Conservation (phyloP, 495 filamentous ascomycete genomes). For the Penicillium maclennaniae region DNA sequence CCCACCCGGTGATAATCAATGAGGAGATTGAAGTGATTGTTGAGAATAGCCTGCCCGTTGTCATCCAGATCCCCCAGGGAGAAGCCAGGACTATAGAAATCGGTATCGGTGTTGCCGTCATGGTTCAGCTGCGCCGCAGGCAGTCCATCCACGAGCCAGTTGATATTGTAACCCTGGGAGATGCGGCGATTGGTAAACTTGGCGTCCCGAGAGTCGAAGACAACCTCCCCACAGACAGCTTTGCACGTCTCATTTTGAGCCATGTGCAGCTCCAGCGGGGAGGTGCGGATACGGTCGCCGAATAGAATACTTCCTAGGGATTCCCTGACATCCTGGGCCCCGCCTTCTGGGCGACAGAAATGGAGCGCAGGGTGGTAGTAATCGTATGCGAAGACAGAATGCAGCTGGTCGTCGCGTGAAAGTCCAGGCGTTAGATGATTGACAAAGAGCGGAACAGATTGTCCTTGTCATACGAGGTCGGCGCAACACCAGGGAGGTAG, state of each 20-base stretch:
- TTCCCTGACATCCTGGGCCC: slow-evolving; percentile 71
- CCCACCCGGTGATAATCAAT: slow-evolving; percentile 84
- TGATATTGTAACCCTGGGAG: slow-evolving; percentile 76
- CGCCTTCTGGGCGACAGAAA: slow-evolving; percentile 77
- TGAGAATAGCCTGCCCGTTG: slow-evolving; percentile 55
- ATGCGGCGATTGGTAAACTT: slow-evolving; percentile 81
- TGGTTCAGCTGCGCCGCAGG: slow-evolving; percentile 76
- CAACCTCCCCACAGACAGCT: slow-evolving; percentile 59
- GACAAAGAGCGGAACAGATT: slow-evolving; percentile 83
- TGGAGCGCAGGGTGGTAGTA: slow-evolving; percentile 87
- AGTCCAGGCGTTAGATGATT: slow-evolving; percentile 85
- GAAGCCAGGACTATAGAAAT: slow-evolving; percentile 87
- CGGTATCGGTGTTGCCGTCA: slow-evolving; percentile 66
- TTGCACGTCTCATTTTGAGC: slow-evolving; percentile 80
- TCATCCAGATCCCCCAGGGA: slow-evolving; percentile 65
- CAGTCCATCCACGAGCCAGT: slow-evolving; percentile 93
- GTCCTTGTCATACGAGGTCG: slow-evolving; percentile 77
- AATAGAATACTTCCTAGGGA: slow-evolving; percentile 95
- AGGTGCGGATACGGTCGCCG: slow-evolving; percentile 90
- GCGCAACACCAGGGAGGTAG: slow-evolving; percentile 94
- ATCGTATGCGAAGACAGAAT: slow-evolving; percentile 90
- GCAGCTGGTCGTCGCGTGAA: slow-evolving; percentile 72
- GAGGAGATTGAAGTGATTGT: slow-evolving; percentile 94
- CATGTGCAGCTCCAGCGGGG: slow-evolving; percentile 86
- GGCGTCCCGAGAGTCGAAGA: slow-evolving; percentile 63